A percentile compares a stretch with the other conserved stretches of the same genome.
phyloP scores from a whole-genome alignment of 2,329 filamentous ascomycete genomes.

The Monilinia fructicola region DNA sequence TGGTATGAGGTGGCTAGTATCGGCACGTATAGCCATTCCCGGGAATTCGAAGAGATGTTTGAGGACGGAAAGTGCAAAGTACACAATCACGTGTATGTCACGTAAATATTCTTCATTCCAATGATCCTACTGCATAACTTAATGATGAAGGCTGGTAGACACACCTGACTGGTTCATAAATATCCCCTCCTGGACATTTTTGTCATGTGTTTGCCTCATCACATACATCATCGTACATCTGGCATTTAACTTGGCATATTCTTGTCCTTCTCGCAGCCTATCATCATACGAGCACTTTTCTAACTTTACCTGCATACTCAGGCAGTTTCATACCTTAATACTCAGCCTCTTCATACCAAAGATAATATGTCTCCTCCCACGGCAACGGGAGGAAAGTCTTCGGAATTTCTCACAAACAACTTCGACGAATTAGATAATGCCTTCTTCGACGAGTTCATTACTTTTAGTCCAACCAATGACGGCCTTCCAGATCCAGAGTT shows the following conservation, averaged over 20 bases:
- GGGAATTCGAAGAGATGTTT: constrained; percentile 26
- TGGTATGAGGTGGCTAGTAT: constrained; percentile 21
- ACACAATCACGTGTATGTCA: constrained; percentile 22
- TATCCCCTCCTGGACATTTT: constrained; percentile 34
- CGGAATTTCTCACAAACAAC: constrained; percentile 49
- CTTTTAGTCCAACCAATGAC: constrained; percentile 54
- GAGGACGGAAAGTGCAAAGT: constrained; percentile 22
- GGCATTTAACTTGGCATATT: constrained; percentile 31
- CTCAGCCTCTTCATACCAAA: constrained; percentile 20
- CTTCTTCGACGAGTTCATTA: constrained; percentile 63
- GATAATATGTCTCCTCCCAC: constrained; percentile 35
- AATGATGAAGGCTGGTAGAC: constrained; percentile 37
- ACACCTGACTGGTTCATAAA: constrained; percentile 36
- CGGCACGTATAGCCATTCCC: constrained; percentile 19
- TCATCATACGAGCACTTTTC: constrained; percentile 13
- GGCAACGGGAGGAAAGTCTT: constrained; percentile 47
- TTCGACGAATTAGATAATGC: constrained; percentile 56
- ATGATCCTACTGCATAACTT: constrained; percentile 26
- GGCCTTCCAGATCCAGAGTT: constrained; percentile 50
- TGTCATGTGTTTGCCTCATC: constrained; percentile 32
- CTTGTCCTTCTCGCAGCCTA: constrained; percentile 17
- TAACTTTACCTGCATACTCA: constrained; percentile 24
- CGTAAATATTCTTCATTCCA: constrained; percentile 29
- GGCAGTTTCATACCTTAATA: constrained; percentile 23
- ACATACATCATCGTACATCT: constrained; percentile 29